These are phyloP conservation scores for Medicago lupulina DNA, from an alignment of 306 rosid species.

Conservation along the genomic window DNA sequence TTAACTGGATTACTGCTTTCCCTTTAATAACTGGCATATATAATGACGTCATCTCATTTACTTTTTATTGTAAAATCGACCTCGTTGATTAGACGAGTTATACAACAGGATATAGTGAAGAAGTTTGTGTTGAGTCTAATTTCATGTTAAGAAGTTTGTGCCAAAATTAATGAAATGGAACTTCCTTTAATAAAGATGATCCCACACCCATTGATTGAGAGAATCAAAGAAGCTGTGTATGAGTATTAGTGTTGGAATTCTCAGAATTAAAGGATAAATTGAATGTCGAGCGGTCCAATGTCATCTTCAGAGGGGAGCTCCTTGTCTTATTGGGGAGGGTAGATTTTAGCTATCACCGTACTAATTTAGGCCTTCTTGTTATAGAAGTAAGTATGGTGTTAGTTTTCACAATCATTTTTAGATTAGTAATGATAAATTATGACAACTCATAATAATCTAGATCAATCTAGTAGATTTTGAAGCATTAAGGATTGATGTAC, in stretches of 20 bases:
- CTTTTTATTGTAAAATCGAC: background rate
- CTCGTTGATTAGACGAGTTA: background rate
- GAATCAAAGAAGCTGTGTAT: background rate
- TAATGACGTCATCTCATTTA: background rate
- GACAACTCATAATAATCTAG: background rate
- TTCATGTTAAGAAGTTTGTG: constrained; percentile 1
- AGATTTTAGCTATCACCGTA: no score
- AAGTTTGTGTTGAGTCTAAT: constrained; percentile 8
- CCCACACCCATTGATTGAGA: background rate
- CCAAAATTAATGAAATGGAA: constrained; percentile 19
- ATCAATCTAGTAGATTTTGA: background rate
- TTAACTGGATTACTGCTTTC: background rate
- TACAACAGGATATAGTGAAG: background rate
- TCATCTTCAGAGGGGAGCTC: background rate
- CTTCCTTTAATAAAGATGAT: background rate
- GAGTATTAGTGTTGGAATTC: background rate
- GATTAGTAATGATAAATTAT: background rate
- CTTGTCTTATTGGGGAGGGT: no score
- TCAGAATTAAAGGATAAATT: constrained; percentile 1
- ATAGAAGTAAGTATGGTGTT: background rate
- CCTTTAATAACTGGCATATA: background rate
- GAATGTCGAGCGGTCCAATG: constrained; percentile 10
- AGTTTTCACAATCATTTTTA: constrained; percentile 1
- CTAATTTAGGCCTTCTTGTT: background rate
- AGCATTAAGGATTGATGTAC: background rate